Conservation (phyloP, 352 stramenopile species). For the Globisporangium lucens region DNA sequence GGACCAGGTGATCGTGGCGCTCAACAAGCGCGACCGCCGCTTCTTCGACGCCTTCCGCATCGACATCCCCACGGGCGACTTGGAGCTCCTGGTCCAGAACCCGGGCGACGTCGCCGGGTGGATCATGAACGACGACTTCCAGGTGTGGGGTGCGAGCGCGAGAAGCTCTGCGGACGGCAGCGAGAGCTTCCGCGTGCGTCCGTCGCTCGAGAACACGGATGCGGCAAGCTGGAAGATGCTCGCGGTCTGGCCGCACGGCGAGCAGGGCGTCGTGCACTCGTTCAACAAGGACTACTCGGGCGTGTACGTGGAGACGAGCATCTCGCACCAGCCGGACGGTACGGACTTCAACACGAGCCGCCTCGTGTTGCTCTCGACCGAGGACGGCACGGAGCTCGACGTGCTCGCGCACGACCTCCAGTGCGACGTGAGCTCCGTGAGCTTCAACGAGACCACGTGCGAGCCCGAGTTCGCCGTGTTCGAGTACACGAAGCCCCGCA, state of each 20-base stretch:
- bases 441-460: conserved; percentile 26
- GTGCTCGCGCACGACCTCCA: conserved; percentile 28
- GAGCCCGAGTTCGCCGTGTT: conserved; percentile 28
- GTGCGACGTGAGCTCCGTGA: conserved; percentile 27
- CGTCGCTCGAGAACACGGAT: conserved; percentile 16
- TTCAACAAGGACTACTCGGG: conserved; percentile 30
- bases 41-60: conserved; percentile 35
- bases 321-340: conserved; percentile 21
- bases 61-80: conserved; percentile 25
- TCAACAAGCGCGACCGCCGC: conserved; percentile 33
- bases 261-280: conserved; percentile 21
- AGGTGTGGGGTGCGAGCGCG: conserved; percentile 21
- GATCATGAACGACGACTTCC: conserved; percentile 28
- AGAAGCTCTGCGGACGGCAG: conserved; percentile 24
- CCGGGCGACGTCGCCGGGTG: conserved; percentile 27
- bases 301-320: conserved; percentile 37
- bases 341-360: conserved; percentile 32
- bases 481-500: conserved; percentile 33
- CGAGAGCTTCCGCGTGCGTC: conserved; percentile 25
- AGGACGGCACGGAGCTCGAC: conserved; percentile 26
- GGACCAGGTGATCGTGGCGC: conserved; percentile 31
- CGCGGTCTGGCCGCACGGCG: conserved; percentile 34
- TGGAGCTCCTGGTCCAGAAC: conserved; percentile 29
- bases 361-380: conserved; percentile 36
- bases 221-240: conserved; percentile 30